phyloP scores from a whole-genome alignment of 2,329 filamentous ascomycete genomes.

The Dryadomyces quercus-mongolicae region DNA sequence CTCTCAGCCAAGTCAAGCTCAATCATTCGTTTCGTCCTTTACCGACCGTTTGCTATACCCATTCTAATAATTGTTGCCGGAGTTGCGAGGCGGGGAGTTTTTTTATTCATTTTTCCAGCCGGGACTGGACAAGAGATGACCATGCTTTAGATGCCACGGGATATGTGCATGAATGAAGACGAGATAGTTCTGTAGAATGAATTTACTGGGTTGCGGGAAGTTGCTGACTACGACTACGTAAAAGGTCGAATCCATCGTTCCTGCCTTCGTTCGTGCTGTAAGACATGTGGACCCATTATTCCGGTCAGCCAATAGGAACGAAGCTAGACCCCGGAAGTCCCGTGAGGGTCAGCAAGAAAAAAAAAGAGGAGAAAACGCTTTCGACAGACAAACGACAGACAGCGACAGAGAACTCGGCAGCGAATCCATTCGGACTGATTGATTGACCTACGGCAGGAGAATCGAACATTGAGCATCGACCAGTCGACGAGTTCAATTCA shows the following conservation, averaged over 20 bases:
- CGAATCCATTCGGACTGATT: no score
- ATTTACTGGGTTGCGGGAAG: neutral
- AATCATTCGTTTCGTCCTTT: neutral
- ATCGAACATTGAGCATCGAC: no score
- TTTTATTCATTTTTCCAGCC: neutral
- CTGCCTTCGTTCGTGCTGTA: neutral
- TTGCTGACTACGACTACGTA: neutral
- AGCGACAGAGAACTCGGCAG: neutral
- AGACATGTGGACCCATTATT: neutral
- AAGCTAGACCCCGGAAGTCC: neutral
- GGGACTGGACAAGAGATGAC: no score
- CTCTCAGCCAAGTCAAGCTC: no score
- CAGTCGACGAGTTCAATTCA: no score
- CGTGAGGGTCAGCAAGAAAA: constrained; percentile 7
- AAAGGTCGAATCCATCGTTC: neutral
- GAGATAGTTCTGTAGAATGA: neutral
- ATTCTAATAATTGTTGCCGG: neutral
- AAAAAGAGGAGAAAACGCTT: constrained; percentile 1
- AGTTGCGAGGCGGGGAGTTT: neutral
- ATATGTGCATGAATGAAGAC: no score
- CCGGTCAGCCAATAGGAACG: neutral
- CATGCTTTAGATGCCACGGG: no score
- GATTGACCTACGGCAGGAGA: no score
- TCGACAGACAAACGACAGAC: neutral
- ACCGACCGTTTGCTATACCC: neutral